Evolutionary conservation across 2,329 filamentous ascomycete species (phyloP).

Genomic region (Scolecobasidium constrictum): DNA sequence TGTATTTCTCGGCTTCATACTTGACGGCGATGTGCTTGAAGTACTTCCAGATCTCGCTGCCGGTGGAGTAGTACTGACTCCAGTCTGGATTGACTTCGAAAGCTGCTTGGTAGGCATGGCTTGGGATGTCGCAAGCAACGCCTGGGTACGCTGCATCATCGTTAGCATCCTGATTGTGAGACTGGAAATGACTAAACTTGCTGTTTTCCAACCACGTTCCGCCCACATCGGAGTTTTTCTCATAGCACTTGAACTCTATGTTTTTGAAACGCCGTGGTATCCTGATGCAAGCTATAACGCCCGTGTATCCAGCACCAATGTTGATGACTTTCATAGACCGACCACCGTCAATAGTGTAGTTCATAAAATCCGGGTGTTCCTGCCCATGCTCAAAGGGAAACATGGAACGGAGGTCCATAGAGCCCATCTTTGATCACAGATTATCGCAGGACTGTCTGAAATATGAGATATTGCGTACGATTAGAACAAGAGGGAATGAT

Average conservation of each 20-base stretch:
- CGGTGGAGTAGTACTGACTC: constrained; percentile 46
- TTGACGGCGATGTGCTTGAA: constrained; percentile 42
- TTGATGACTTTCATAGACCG: constrained; percentile 4
- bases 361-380: constrained; percentile 4
- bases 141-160: no score
- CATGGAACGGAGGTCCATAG: constrained; percentile 3
- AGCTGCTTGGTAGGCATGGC: constrained; percentile 40
- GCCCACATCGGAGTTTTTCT: constrained; percentile 42
- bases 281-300: constrained; percentile 1
- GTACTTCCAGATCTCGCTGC: constrained; percentile 48
- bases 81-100: constrained; percentile 50
- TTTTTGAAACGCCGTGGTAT: constrained; percentile 5
- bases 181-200: no score
- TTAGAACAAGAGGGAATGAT: neutral
- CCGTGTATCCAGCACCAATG: constrained; percentile 5
- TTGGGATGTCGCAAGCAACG: neutral
- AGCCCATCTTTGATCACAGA: neutral
- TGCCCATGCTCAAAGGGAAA: constrained; percentile 4
- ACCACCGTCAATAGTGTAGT: constrained; percentile 2
- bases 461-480: neutral
- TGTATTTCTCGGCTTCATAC: constrained; percentile 43
- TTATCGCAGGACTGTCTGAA: neutral
- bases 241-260: constrained; percentile 21
- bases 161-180: constrained; percentile 45
- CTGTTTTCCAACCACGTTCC: constrained; percentile 35